Evolutionary conservation across 768 basidiomycete genomes (phyloP).

Genomic region (Dioszegia aurantiaca): DNA sequence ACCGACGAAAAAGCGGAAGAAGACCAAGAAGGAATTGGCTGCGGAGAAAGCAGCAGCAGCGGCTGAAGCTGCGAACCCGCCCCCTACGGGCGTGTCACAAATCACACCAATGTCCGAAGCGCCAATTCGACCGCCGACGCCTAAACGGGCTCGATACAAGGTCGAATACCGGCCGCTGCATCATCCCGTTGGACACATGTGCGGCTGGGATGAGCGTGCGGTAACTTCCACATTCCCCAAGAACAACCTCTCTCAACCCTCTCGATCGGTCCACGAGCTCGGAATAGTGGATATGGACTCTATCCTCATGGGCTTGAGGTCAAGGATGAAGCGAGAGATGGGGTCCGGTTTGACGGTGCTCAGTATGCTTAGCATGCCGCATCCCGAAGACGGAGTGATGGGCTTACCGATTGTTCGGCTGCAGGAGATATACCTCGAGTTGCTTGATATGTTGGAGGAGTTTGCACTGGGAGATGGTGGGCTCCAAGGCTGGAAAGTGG

Average conservation of each 20-base stretch:
- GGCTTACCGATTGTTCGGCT: slow-evolving; percentile 62
- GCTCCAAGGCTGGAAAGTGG: slow-evolving; percentile 41
- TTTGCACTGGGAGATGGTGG: slow-evolving; percentile 61
- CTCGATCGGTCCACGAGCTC: slow-evolving; percentile 78
- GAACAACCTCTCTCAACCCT: slow-evolving; percentile 57
- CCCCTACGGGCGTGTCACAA: too few relatives aligned
- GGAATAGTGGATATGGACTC: slow-evolving; percentile 85
- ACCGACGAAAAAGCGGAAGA: slow-evolving; percentile 33
- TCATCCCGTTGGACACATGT: slow-evolving; percentile 70
- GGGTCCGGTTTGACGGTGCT: slow-evolving; percentile 87
- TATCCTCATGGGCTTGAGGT: slow-evolving; percentile 89
- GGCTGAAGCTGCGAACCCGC: slow-evolving; percentile 15
- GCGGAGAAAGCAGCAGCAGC: neutral
- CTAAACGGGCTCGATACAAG: slow-evolving; percentile 62
- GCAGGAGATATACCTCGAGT: slow-evolving; percentile 76
- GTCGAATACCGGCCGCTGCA: slow-evolving; percentile 82
- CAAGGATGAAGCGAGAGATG: slow-evolving; percentile 74
- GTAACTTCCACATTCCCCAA: slow-evolving; percentile 64
- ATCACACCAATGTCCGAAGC: too few relatives aligned
- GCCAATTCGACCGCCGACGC: slow-evolving; percentile 26
- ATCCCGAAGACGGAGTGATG: slow-evolving; percentile 41
- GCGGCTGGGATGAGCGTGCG: slow-evolving; percentile 72
- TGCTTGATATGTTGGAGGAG: slow-evolving; percentile 82
- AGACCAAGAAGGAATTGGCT: slow-evolving; percentile 12
- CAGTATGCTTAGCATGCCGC: slow-evolving; percentile 58